These are phyloP conservation scores for Apiospora arundinis DNA, from an alignment of 2,329 filamentous ascomycete species.

Conservation along the genomic window DNA sequence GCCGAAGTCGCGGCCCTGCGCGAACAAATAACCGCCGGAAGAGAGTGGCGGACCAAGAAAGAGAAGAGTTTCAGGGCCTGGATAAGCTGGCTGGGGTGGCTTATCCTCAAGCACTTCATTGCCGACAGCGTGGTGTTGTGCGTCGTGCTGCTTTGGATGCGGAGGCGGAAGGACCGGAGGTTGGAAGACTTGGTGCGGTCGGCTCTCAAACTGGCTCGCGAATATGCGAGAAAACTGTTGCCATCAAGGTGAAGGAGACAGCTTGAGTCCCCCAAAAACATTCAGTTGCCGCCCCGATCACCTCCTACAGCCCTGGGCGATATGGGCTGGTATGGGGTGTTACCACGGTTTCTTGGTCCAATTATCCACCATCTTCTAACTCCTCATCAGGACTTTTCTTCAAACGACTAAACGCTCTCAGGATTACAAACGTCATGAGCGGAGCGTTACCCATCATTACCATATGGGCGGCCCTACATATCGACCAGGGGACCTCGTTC, in stretches of 20 bases:
- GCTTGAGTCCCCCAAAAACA: not conserved
- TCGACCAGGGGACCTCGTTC: not conserved
- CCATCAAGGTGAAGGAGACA: slow-evolving; percentile 56
- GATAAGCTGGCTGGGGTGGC: slow-evolving; percentile 74
- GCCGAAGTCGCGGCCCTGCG: slow-evolving; percentile 90
- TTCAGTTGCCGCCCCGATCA: not conserved
- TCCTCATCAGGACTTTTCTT: not conserved
- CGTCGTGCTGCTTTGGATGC: slow-evolving; percentile 74
- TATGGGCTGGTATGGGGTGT: not conserved
- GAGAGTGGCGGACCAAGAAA: slow-evolving; percentile 72
- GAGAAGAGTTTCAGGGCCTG: slow-evolving; percentile 71
- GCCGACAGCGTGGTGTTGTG: slow-evolving; percentile 72
- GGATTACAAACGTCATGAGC: not conserved
- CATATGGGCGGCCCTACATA: not conserved
- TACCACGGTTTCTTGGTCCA: not conserved
- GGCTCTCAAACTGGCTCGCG: slow-evolving; percentile 60
- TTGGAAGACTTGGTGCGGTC: slow-evolving; percentile 77
- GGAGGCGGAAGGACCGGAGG: slow-evolving; percentile 71
- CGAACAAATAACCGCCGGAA: slow-evolving; percentile 83
- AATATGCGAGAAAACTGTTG: slow-evolving; percentile 65
- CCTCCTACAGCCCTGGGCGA: not conserved
- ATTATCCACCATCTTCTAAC: not conserved
- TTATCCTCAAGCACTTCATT: slow-evolving; percentile 73
- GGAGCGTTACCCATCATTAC: not conserved
- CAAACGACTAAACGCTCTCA: not conserved